A percentile compares a stretch with the other conserved stretches of the same genome.
These are phyloP conservation scores for Pythium insidiosum DNA, from an alignment of 352 stramenopile genomes.

Conservation along the genomic window DNA sequence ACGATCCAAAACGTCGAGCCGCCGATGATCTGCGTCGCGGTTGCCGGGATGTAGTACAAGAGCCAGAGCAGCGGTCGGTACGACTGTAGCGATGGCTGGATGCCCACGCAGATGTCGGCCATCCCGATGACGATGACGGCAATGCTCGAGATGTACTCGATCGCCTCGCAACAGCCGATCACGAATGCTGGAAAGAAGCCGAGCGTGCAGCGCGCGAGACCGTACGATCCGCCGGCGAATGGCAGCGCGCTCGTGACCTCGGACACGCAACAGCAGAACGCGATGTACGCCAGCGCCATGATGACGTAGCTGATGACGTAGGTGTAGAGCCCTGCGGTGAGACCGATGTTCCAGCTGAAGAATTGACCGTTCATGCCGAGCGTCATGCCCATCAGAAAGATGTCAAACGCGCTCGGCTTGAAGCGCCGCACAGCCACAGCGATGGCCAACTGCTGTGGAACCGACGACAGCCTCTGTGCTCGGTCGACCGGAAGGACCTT, in stretches of 20 bases:
- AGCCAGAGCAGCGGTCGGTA: constrained; percentile 10
- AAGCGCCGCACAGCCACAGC: too few relatives aligned
- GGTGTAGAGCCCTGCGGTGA: not conserved
- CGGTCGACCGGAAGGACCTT: not conserved
- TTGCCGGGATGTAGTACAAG: constrained; percentile 9
- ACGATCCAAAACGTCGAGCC: constrained; percentile 5
- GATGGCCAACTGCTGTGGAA: not conserved
- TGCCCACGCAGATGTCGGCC: not conserved
- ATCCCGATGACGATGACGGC: constrained; percentile 4
- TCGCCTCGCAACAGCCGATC: constrained; percentile 10
- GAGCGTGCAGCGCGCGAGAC: constrained; percentile 13
- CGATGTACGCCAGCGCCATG: constrained; percentile 13
- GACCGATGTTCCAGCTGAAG: constrained; percentile 15
- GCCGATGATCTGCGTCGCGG: constrained; percentile 3
- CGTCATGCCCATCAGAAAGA: constrained; percentile 11
- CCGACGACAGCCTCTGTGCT: not conserved
- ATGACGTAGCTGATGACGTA: constrained; percentile 4
- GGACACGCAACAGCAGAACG: constrained; percentile 12
- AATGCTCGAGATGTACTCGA: constrained; percentile 9
- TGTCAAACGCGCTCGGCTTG: constrained; percentile 2
- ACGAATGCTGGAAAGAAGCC: constrained; percentile 17
- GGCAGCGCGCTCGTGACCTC: constrained; percentile 19
- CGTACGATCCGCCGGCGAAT: constrained; percentile 18
- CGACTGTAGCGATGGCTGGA: not conserved
- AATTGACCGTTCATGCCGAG: constrained; percentile 10